These are phyloP conservation scores for Bremia lactucae DNA, from an alignment of 352 stramenopile genomes.

Conservation along the genomic window DNA sequence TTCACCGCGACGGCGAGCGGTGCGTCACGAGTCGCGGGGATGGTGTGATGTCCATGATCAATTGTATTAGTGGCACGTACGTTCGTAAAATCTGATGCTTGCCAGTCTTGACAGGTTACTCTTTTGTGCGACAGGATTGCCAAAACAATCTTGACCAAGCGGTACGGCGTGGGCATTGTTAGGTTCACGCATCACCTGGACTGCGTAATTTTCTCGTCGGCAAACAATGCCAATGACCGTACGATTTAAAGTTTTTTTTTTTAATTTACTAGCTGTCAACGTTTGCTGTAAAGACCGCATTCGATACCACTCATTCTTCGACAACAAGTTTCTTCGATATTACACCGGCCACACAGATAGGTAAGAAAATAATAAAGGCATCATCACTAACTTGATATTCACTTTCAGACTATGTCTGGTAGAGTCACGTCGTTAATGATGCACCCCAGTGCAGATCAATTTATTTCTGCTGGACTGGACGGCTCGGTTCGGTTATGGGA, in stretches of 20 bases:
- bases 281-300: conserved; percentile 47
- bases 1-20: conserved; percentile 69
- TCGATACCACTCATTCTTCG: conserved; percentile 82
- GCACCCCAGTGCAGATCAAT: conserved; percentile 77
- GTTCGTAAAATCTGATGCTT: not conserved
- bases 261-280: no score
- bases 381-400: not conserved
- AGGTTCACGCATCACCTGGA: conserved; percentile 75
- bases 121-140: conserved; percentile 34
- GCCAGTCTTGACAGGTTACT: not conserved
- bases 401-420: not conserved
- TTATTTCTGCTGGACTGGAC: conserved; percentile 72
- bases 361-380: conserved; percentile 13
- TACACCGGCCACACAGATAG: conserved; percentile 67
- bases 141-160: conserved; percentile 81
- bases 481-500: conserved; percentile 75
- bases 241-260: conserved; percentile 11
- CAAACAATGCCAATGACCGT: conserved; percentile 65
- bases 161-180: conserved; percentile 72
- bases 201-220: conserved; percentile 78
- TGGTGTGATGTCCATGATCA: conserved; percentile 69
- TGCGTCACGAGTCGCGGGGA: conserved; percentile 71
- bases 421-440: conserved; percentile 81
- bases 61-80: conserved; percentile 66
- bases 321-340: conserved; percentile 86